Conservation (phyloP, 768 basidiomycete species). For the Galerina sulciceps region DNA sequence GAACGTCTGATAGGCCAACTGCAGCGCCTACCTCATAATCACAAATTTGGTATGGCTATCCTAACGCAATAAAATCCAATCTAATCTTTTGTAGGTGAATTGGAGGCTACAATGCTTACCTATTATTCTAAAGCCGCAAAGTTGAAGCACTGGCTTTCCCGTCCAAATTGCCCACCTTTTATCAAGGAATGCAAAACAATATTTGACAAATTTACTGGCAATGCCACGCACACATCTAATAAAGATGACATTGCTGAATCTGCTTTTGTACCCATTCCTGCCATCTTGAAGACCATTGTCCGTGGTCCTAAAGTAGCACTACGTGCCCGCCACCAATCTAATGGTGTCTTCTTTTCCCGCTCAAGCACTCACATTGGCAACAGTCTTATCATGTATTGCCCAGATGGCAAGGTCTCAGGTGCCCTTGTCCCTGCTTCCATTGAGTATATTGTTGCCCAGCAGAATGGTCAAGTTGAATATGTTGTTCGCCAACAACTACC, state of each 20-base stretch:
- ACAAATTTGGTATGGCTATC: conserved; percentile 23
- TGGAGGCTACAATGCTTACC: too few species aligned
- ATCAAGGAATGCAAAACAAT: too few species aligned
- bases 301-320: conserved; percentile 5
- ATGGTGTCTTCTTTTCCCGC: conserved; percentile 17
- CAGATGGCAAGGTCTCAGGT: conserved; percentile 1
- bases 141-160: too few species aligned
- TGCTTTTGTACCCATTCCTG: neutral
- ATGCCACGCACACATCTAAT: too few species aligned
- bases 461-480: conserved; percentile 2
- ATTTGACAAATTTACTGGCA: too few species aligned
- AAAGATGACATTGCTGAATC: too few species aligned
- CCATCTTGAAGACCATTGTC: neutral
- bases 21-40: conserved; percentile 31
- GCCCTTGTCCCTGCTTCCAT: conserved; percentile 22
- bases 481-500: conserved; percentile 16
- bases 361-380: conserved; percentile 25
- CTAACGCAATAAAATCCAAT: neutral
- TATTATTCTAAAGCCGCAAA: too few species aligned
- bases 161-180: too few species aligned
- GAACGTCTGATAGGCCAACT: conserved; percentile 7
- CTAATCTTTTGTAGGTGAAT: too few species aligned
- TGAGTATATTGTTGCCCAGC: conserved; percentile 17
- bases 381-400: conserved; percentile 26
- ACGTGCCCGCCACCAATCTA: conserved; percentile 13